Base-by-base conservation (phyloP, 2,329 filamentous ascomycete genomes). In the Colletotrichum sp. region DNA sequence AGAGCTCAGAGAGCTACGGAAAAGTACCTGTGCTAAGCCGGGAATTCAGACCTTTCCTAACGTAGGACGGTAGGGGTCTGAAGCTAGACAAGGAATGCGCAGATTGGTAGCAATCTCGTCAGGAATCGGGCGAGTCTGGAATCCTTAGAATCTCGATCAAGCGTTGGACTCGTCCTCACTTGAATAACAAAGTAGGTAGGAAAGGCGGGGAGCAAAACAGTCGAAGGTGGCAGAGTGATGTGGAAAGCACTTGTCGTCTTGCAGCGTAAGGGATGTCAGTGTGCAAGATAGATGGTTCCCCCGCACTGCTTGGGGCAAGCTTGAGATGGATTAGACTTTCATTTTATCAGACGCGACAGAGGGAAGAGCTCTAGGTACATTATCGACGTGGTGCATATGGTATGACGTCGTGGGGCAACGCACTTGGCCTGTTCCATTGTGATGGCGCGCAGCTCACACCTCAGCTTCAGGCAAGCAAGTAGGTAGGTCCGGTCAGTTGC, bases 351-450 rank as follows among this genome's bases (percentile, higher is more conserved):
- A 57, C 27, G 18, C 29, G 21, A 47, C 38, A 57, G 36, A 59
- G 58, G 68, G 61, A 57, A 73, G 62, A 71, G 67, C 67, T 70
- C 71, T 27, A 68, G 24, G 72, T 66, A 36, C 27, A 66, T 62
- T 36, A 31, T 71, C 29, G 63, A 61, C 34, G 21, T 65, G 51
- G 59, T 73, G 68, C 57, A 51, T 38, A 62, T 63, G 57, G 34
- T 66, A 73, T 73, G 72, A 73, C 72, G 72, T 73, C 72, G 72
- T 73, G 72, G 72, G 72, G 68, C 62, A 63, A 67, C 68, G 43
- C 54, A 73, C 61, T 67, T 73, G 38, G 38, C 38, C n/a, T n/a
- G 18, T 51, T 24, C 33, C 7, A 51, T 27, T 34, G 24, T 57
- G 33, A 66, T n/a, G 27, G 54, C 64, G 29, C 31, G n/a, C 15